Base-by-base conservation (phyloP, 2,329 filamentous ascomycete genomes). In the Delphinella strobiligena region DNA sequence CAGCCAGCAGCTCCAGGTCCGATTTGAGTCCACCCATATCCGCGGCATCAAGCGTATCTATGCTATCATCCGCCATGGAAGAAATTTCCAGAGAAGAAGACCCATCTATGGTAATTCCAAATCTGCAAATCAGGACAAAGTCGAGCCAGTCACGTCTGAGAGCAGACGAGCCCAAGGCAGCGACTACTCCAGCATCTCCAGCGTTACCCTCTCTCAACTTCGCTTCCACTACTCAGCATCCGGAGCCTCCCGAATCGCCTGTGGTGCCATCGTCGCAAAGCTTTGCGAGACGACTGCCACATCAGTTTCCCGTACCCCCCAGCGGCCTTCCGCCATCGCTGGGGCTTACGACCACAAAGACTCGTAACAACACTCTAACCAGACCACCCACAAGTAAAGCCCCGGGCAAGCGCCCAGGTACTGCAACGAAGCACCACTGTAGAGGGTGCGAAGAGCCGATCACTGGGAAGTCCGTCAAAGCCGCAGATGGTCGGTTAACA, bases 391-490 rank as follows among this genome's bases (percentile, higher is more conserved):
- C 22, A 12, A 27, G 12, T 12, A 27, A 12, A 27, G 7, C 33
- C 9, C 11, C 31, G 4, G 12, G 19, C 8, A 39, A 30, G n/a
- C 41, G 41, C 9, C 41, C 41, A 3, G 37, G 31, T 8, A 43
- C 41, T 4, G 37, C 41, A 14, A 30, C 41, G 8, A 43, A 43
- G 33, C 30, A 81, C 2, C 76, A 75, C 46, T 98, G 91, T 65
- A 84, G 86, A 53, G 83, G 84, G 1, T 98, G 91, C 59, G 69
- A 74, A 3, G 67, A 81, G 34, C 66, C 72, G 5, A 96, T 98
- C 51, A 74, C 77, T 33, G 89, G 87, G 15, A 96, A 95, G 63
- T 94, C 87, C 1, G 79, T 98, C 42, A 93, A 89, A 24, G 93
- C 87, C 11, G 87, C 87, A 1, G 91, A 95, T 51, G 91, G 91